phyloP scores from a whole-genome alignment of 371 early-diverging fungal genomes.

The Mortierella sp. region DNA sequence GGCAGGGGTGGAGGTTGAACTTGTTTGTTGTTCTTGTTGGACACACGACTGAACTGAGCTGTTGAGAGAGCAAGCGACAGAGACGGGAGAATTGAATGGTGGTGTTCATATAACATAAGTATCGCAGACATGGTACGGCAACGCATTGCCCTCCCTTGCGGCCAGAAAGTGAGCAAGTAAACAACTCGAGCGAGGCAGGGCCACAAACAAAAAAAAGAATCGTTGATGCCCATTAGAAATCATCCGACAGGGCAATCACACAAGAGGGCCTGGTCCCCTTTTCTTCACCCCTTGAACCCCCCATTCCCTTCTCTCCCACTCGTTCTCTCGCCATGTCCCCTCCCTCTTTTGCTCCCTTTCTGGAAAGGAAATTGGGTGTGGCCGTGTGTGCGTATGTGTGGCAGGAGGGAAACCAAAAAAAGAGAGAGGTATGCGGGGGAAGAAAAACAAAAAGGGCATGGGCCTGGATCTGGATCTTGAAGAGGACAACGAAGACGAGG shows the following conservation, averaged over 20 bases:
- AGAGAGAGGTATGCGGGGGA: neutral
- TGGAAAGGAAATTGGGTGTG: neutral
- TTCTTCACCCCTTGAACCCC: neutral
- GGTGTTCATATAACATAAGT: neutral
- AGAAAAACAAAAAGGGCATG: neutral
- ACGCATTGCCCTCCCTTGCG: neutral
- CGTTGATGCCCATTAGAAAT: neutral
- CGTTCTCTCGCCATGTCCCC: neutral
- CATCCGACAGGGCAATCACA: neutral
- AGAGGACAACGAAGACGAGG: no score
- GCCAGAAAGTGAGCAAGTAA: neutral
- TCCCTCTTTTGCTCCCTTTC: neutral
- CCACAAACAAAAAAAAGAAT: neutral
- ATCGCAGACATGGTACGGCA: neutral
- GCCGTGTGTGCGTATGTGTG: neutral
- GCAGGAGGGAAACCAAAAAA: neutral
- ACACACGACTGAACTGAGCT: neutral
- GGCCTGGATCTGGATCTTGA: neutral
- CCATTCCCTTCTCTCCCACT: neutral
- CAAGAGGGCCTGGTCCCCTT: neutral
- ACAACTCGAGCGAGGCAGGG: neutral
- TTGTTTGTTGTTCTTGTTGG: neutral
- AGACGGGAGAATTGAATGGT: neutral
- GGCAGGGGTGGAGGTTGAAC: slow-evolving; percentile 8
- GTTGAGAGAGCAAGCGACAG: neutral